Evolutionary conservation across 2,329 filamentous ascomycete genomes (phyloP).

Genomic region (Colletotrichum tropicicola): DNA sequence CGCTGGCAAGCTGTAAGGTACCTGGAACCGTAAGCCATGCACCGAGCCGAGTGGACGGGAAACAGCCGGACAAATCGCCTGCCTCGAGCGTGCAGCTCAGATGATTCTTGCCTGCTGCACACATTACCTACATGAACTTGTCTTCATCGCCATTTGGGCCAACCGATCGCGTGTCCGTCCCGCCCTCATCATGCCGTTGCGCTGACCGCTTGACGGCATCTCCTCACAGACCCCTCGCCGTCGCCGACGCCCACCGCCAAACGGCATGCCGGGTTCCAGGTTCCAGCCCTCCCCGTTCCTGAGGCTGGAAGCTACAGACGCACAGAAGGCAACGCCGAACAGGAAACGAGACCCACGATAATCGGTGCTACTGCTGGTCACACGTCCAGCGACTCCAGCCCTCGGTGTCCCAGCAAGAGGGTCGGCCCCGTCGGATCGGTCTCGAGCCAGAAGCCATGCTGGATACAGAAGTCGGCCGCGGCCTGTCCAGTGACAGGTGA

Average conservation of each 20-base stretch:
- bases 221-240: background rate
- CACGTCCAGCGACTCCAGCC: constrained; percentile 2
- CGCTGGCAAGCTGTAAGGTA: constrained; percentile 25
- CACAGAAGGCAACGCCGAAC: background rate
- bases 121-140: background rate
- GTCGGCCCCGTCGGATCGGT: constrained; percentile 25
- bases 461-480: constrained; percentile 7
- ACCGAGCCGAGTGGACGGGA: background rate
- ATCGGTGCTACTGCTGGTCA: constrained; percentile 18
- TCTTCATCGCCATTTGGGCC: constrained; percentile 1
- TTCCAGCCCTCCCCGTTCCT: constrained; percentile 5
- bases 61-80: background rate
- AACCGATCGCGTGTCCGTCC: constrained; percentile 3
- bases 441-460: constrained; percentile 27
- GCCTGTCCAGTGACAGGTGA: constrained; percentile 26
- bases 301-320: background rate
- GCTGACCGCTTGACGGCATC: constrained; percentile 2
- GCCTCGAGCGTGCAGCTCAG: background rate
- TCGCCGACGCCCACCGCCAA: background rate
- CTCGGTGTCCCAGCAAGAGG: constrained; percentile 5
- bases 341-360: background rate
- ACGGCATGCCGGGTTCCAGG: background rate
- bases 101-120: constrained; percentile 8
- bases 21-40: background rate
- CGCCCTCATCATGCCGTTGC: background rate